Evolutionary conservation across 2,329 filamentous ascomycete genomes (phyloP), one percentile per base, ranked within the genome.

Genomic region (Cladobotryum protrusum): DNA sequence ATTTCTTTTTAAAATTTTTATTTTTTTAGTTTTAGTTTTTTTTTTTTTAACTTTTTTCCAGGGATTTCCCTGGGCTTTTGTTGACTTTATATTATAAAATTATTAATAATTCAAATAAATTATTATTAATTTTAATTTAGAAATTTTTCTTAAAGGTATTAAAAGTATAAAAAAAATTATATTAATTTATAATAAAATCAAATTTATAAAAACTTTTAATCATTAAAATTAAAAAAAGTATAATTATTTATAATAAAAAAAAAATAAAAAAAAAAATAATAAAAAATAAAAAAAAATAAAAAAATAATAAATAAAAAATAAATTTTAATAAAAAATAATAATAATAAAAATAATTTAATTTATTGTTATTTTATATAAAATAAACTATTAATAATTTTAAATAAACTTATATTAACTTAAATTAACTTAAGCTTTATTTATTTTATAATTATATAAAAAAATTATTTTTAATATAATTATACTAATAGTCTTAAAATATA

Each of bases 321-420:
- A 43, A 43, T 43, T 14, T 20, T 14, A 20, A 6, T 20, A 43
- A 20, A 14, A 20, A 20, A 20, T 43, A 43, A 32, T 6, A 20
- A 9, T 7, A 32, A 20, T 7, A 15, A 32, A 43, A 20, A 35
- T 33, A 45, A 15, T 45, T 35, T 34, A 24, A 34, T 8, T 33
- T 17, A 32, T 7, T 45, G 14, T 45, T n/a, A 14, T 33, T 17
- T 32, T 45, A 34, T 45, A 33, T 33, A 12, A n/a, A 33, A 7
- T 45, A 33, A 45, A 33, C n/a, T 45, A 33, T 9, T 33, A 8
- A 45, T 45, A 33, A 33, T 32, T 9, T 34, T 33, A 45, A 17
- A 45, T 8, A 43, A 19, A 43, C 32, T 33, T 48, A 48, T 48
- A n/a, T n/a, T n/a, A n/a, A n/a, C n/a, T n/a, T n/a, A n/a, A n/a